A percentile compares a stretch with the other conserved stretches of the same genome.
These are phyloP conservation scores for Aspergillus calidoustus DNA, from an alignment of 2,329 filamentous ascomycete species.

Conservation along the genomic window DNA sequence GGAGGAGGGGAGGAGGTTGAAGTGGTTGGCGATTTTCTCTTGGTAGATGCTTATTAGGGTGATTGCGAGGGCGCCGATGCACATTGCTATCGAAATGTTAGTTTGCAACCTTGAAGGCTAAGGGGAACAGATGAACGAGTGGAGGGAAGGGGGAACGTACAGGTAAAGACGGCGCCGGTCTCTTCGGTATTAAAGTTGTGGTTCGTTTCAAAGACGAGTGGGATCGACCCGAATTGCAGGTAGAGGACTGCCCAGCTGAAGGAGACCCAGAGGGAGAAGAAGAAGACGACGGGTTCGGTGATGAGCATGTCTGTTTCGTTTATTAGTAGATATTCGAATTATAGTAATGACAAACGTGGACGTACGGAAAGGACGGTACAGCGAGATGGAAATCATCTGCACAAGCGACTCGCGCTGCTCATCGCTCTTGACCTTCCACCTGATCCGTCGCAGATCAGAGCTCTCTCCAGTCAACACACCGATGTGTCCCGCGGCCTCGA, in stretches of 20 bases:
- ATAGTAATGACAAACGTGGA: slow-evolving; percentile 8
- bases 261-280: slow-evolving; percentile 86
- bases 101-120: background rate
- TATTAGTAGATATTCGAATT: background rate
- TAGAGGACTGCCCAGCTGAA: slow-evolving; percentile 92
- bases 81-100: slow-evolving; percentile 59
- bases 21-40: slow-evolving; percentile 64
- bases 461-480: slow-evolving; percentile 55
- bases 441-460: slow-evolving; percentile 58
- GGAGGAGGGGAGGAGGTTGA: slow-evolving; percentile 51
- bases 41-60: slow-evolving; percentile 73
- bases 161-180: slow-evolving; percentile 71
- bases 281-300: slow-evolving; percentile 66
- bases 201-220: slow-evolving; percentile 72
- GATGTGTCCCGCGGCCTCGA: slow-evolving; percentile 68
- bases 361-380: slow-evolving; percentile 74
- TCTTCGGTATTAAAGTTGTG: slow-evolving; percentile 71
- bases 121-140: background rate
- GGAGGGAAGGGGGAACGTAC: slow-evolving; percentile 30
- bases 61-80: slow-evolving; percentile 67
- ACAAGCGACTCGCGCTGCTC: slow-evolving; percentile 71
- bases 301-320: slow-evolving; percentile 55
- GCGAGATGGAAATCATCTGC: slow-evolving; percentile 73
- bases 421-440: slow-evolving; percentile 80
- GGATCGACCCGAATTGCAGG: slow-evolving; percentile 79